Percentiles rank a stretch among this genome's conserved stretches.
phyloP scores from a whole-genome alignment of 2,329 filamentous ascomycete species.

The Fusarium liriodendri region DNA sequence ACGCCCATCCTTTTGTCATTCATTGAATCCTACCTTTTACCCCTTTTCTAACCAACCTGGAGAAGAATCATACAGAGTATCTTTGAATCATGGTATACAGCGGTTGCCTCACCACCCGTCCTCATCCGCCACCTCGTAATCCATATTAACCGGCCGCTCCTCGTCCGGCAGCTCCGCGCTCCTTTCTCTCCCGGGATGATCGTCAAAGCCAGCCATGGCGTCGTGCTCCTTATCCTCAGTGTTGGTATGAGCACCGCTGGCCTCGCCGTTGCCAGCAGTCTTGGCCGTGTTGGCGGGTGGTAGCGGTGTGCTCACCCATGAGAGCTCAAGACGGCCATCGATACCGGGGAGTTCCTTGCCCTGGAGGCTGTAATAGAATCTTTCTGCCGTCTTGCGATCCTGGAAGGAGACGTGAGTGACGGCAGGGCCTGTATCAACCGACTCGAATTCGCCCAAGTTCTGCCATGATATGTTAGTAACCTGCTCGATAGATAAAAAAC shows the following conservation, averaged over 20 bases:
- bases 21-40: not conserved
- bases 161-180: conserved; percentile 39
- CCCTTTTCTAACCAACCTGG: not conserved
- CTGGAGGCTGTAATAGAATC: conserved; percentile 70
- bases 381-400: conserved; percentile 78
- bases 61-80: not conserved
- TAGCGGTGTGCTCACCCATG: conserved; percentile 64
- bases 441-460: conserved; percentile 72
- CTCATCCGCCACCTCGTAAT: conserved; percentile 66
- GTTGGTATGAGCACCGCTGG: conserved; percentile 1
- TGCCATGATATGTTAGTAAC: conserved; percentile 43
- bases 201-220: conserved; percentile 41
- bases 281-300: conserved; percentile 30
- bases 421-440: conserved; percentile 61
- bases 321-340: conserved; percentile 70
- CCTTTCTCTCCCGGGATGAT: conserved; percentile 23
- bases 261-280: conserved; percentile 19
- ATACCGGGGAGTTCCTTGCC: conserved; percentile 71
- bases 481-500: not conserved
- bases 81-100: not conserved
- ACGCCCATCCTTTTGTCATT: not conserved
- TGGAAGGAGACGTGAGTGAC: conserved; percentile 71
- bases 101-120: conserved; percentile 54
- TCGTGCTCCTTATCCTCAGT: conserved; percentile 38
- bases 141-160: conserved; percentile 56